Conservation (phyloP, 2,329 filamentous ascomycete genomes). For the Colletotrichum tropicale region DNA sequence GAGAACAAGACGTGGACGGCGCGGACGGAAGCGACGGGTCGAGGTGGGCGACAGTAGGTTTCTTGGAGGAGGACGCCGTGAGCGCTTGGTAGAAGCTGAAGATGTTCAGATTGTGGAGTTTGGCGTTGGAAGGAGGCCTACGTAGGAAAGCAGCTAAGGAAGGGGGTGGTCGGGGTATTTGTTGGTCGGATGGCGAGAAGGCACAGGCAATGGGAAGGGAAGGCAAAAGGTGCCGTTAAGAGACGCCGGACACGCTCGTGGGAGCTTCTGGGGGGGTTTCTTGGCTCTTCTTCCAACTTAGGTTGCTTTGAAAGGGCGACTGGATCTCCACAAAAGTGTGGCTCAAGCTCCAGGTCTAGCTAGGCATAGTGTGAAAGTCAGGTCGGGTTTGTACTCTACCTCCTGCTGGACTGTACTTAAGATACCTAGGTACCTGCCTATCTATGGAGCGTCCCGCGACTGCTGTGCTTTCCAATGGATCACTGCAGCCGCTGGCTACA, state of each 20-base stretch:
- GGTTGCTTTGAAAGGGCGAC: not conserved
- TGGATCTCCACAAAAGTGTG: constrained; percentile 8
- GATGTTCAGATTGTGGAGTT: not conserved
- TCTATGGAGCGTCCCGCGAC: not conserved
- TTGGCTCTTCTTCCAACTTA: constrained; percentile 2
- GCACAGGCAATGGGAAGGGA: not conserved
- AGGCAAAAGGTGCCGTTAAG: not conserved
- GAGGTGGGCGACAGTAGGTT: not conserved
- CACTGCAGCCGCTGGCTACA: not conserved
- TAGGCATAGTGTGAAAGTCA: not conserved
- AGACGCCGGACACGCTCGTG: not conserved
- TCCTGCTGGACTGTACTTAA: not conserved
- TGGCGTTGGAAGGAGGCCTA: not conserved
- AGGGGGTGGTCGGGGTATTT: constrained; percentile 6
- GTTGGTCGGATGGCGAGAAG: not conserved
- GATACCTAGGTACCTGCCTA: not conserved
- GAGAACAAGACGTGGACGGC: not conserved
- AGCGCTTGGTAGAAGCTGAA: not conserved
- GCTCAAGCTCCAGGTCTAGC: constrained; percentile 11
- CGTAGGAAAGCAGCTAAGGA: not conserved
- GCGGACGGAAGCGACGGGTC: not conserved
- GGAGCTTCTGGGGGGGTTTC: constrained; percentile 3
- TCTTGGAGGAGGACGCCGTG: not conserved
- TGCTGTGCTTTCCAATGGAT: not conserved
- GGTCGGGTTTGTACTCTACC: not conserved